phyloP scores from a whole-genome alignment of 208 protist species.

The Tetramitus jugosus region DNA sequence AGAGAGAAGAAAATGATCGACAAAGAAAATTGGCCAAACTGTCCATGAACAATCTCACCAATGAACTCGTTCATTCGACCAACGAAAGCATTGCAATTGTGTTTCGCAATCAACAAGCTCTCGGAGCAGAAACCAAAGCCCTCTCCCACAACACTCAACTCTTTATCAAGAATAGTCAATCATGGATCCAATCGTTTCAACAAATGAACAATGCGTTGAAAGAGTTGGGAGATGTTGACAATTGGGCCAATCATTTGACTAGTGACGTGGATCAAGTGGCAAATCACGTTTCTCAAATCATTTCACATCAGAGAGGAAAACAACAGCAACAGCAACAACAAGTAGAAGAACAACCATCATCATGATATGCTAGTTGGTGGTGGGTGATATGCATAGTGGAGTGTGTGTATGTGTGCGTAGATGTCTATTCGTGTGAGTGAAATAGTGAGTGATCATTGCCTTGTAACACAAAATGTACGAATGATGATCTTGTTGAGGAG shows the following conservation, averaged over 20 bases:
- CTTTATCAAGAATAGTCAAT: neutral
- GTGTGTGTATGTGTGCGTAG: too few species aligned
- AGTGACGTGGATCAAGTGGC: conserved; percentile 9
- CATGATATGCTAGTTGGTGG: too few species aligned
- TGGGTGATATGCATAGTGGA: too few species aligned
- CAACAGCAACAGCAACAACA: neutral
- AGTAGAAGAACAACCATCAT: too few species aligned
- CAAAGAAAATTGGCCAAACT: neutral
- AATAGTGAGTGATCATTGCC: too few species aligned
- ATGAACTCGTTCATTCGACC: neutral
- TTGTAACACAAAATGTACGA: too few species aligned
- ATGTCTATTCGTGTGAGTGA: too few species aligned
- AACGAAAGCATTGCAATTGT: neutral
- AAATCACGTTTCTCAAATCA: neutral
- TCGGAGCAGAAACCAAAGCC: conserved; percentile 5
- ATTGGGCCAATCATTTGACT: conserved; percentile 3
- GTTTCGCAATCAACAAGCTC: conserved; percentile 14
- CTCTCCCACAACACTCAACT: neutral
- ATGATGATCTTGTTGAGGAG: too few species aligned
- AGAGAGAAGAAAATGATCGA: neutral
- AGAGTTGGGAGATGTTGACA: conserved; percentile 22
- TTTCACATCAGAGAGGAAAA: conserved; percentile 1
- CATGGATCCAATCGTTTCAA: conserved; percentile 19
- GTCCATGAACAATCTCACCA: neutral
- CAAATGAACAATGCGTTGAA: conserved; percentile 5